Evolutionary conservation across 345 rosid genomes (phyloP).

Genomic region (Raphanus sativus): DNA sequence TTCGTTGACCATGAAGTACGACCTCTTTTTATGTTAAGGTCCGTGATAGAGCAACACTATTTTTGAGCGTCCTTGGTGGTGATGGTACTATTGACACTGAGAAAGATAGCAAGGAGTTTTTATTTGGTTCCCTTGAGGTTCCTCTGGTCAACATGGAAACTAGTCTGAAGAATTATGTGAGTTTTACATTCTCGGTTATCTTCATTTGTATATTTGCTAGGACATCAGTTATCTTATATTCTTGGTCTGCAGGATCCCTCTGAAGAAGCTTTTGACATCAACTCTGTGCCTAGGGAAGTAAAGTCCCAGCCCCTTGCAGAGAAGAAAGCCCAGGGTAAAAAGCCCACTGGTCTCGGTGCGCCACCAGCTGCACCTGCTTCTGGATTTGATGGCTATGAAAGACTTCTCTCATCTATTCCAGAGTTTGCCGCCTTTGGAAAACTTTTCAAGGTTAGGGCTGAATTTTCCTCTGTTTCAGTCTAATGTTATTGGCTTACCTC

Average conservation of each 20-base stretch:
- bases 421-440: constrained; percentile 81
- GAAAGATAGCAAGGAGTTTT: constrained; percentile 62
- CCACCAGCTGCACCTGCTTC: constrained; percentile 64
- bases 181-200: constrained; percentile 37
- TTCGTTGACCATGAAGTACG: background rate
- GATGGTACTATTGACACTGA: constrained; percentile 67
- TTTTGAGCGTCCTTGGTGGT: constrained; percentile 72
- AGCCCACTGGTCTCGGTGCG: constrained; percentile 83
- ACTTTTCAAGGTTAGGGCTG: constrained; percentile 76
- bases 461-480: constrained; percentile 3
- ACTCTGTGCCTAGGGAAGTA: constrained; percentile 83
- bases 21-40: constrained; percentile 54
- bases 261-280: constrained; percentile 76
- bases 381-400: constrained; percentile 79
- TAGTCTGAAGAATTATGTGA: constrained; percentile 86
- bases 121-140: constrained; percentile 80
- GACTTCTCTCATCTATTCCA: constrained; percentile 73
- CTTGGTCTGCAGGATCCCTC: constrained; percentile 68
- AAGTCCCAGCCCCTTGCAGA: constrained; percentile 86
- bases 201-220: constrained; percentile 6
- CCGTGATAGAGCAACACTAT: constrained; percentile 97
- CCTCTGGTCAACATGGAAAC: constrained; percentile 88
- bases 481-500: constrained; percentile 1
- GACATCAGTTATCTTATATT: constrained; percentile 22
- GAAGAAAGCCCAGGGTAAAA: constrained; percentile 91